phyloP scores from a whole-genome alignment of 768 basidiomycete species.

The Lyophyllum shimeji region DNA sequence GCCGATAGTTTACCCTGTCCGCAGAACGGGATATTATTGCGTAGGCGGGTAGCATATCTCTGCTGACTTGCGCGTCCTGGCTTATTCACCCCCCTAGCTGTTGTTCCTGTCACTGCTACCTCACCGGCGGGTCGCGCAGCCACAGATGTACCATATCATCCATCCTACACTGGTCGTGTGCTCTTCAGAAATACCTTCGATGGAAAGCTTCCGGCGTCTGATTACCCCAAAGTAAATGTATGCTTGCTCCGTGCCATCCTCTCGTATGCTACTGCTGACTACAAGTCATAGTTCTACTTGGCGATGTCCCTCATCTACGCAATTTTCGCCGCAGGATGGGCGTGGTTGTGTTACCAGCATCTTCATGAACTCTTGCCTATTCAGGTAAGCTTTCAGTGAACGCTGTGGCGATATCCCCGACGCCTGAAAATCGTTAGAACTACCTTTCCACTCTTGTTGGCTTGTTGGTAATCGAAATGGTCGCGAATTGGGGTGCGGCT shows the following conservation, averaged over 20 bases:
- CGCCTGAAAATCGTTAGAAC: slow-evolving; percentile 45
- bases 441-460: slow-evolving; percentile 89
- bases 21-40: slow-evolving; percentile 93
- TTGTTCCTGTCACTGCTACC: slow-evolving; percentile 87
- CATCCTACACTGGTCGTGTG: slow-evolving; percentile 75
- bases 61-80: slow-evolving; percentile 3
- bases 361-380: slow-evolving; percentile 84
- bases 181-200: slow-evolving; percentile 87
- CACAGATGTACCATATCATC: slow-evolving; percentile 64
- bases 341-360: slow-evolving; percentile 78
- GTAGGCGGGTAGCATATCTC: slow-evolving; percentile 59
- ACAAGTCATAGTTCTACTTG: slow-evolving; percentile 74
- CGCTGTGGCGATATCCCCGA: background rate
- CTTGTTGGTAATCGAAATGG: slow-evolving; percentile 91
- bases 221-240: slow-evolving; percentile 97
- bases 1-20: slow-evolving; percentile 81
- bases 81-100: slow-evolving; percentile 44
- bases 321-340: slow-evolving; percentile 72
- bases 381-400: slow-evolving; percentile 47
- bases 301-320: slow-evolving; percentile 80
- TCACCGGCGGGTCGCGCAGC: slow-evolving; percentile 37
- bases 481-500: slow-evolving; percentile 79
- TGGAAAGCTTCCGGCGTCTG: slow-evolving; percentile 86
- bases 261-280: background rate
- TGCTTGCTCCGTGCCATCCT: slow-evolving; percentile 23